A percentile compares a stretch with the other conserved stretches of the same genome.
These are phyloP conservation scores for Fusarium begoniae DNA, from an alignment of 2,329 filamentous ascomycete genomes.

Conservation along the genomic window DNA sequence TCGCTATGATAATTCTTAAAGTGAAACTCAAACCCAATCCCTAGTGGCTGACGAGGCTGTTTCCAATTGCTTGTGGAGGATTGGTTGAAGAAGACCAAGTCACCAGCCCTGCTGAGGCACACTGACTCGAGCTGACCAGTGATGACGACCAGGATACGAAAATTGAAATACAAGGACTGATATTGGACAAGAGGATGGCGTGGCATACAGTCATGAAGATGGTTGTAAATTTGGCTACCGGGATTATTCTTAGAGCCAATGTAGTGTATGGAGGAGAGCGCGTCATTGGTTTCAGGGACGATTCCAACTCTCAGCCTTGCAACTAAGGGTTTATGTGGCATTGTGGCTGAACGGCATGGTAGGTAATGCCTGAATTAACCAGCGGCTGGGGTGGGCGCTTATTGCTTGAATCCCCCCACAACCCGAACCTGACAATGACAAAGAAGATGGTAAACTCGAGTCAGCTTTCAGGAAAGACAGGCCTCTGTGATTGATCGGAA, in stretches of 20 bases:
- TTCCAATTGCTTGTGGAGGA: slow-evolving; percentile 33
- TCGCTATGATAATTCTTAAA: background rate
- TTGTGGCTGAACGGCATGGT: background rate
- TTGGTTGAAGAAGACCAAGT: slow-evolving; percentile 7
- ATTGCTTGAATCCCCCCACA: slow-evolving; percentile 24
- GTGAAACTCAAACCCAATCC: background rate
- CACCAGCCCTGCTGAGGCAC: background rate
- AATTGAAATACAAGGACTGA: background rate
- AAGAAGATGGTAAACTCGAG: background rate
- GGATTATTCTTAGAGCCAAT: slow-evolving; percentile 2
- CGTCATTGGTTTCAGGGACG: slow-evolving; percentile 36
- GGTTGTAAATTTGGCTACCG: slow-evolving; percentile 7
- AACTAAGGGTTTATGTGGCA: background rate
- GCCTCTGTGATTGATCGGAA: background rate
- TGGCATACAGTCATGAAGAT: background rate
- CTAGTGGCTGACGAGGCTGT: slow-evolving; percentile 13
- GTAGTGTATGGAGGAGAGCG: slow-evolving; percentile 20
- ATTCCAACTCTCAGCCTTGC: slow-evolving; percentile 28
- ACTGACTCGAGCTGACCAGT: background rate
- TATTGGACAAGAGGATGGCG: slow-evolving; percentile 6
- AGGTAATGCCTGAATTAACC: background rate
- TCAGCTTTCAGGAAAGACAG: background rate
- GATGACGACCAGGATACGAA: background rate
- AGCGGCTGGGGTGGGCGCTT: background rate
- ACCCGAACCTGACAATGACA: slow-evolving; percentile 25